Percentiles rank a stretch among this genome's conserved stretches.
Conservation (phyloP, 768 basidiomycete species). For the Termitomyces sp. region DNA sequence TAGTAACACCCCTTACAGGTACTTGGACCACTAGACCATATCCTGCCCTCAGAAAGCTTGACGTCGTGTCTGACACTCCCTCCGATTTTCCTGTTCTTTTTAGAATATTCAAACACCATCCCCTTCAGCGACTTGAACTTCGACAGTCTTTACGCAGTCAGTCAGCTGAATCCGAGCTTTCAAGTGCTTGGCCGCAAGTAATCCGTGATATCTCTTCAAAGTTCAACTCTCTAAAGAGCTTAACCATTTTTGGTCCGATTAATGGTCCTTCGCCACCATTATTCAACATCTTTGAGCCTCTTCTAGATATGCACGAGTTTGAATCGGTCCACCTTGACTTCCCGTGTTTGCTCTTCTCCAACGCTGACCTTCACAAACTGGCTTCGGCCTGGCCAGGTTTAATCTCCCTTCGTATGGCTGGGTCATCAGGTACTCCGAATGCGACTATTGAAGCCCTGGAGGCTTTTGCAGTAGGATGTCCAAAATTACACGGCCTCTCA, state of each 20-base stretch:
- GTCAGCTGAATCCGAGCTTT: background rate
- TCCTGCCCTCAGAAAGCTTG: constrained; percentile 1
- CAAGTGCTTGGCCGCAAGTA: background rate
- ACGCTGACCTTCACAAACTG: constrained; percentile 3
- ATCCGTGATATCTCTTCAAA: background rate
- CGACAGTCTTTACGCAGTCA: background rate
- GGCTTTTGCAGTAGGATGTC: background rate
- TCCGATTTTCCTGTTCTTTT: background rate
- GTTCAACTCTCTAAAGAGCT: constrained; percentile 1
- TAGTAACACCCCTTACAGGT: background rate
- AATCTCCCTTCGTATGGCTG: background rate
- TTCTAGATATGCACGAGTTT: constrained; percentile 2
- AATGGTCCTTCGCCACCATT: background rate
- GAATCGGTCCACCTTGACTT: constrained; percentile 3
- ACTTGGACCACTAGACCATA: background rate
- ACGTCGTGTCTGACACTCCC: background rate
- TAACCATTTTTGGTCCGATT: background rate
- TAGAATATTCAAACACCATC: constrained; percentile 2
- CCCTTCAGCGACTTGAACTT: constrained; percentile 4
- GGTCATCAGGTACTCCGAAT: constrained; percentile 1
- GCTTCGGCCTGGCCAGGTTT: constrained; percentile 3
- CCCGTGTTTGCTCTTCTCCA: constrained; percentile 3
- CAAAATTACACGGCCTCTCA: constrained; percentile 6
- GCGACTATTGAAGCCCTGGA: constrained; percentile 2
- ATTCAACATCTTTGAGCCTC: constrained; percentile 5